Evolutionary conservation across 2,329 filamentous ascomycete species (phyloP).

Genomic region (Salinomyces thailandicus): DNA sequence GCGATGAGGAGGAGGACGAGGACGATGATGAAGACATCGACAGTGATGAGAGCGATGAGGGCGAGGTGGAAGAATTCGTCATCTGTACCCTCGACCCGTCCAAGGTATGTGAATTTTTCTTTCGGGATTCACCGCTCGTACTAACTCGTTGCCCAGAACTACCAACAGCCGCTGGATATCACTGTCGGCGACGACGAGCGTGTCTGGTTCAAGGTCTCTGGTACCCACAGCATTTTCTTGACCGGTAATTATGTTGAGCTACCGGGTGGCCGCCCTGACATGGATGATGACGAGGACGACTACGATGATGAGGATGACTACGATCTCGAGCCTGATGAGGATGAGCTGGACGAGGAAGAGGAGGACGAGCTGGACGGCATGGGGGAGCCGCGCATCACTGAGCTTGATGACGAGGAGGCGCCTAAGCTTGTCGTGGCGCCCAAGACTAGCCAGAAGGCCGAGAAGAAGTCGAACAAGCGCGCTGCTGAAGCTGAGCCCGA

Average conservation of each 20-base stretch:
- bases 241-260: conserved; percentile 91
- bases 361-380: conserved; percentile 48
- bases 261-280: conserved; percentile 50
- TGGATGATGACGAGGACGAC: conserved; percentile 51
- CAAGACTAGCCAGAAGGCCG: conserved; percentile 58
- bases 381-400: conserved; percentile 69
- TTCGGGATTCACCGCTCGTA: too few species aligned
- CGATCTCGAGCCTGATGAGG: conserved; percentile 60
- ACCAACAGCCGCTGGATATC: conserved; percentile 91
- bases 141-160: conserved; percentile 53
- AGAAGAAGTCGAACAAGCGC: conserved; percentile 66
- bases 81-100: conserved; percentile 91
- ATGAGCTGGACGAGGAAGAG: conserved; percentile 21
- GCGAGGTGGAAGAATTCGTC: conserved; percentile 77
- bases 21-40: conserved; percentile 39
- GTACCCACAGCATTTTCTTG: conserved; percentile 81
- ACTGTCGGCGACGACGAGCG: conserved; percentile 80
- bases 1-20: conserved; percentile 41
- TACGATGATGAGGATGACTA: conserved; percentile 52
- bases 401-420: conserved; percentile 64
- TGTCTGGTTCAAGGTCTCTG: conserved; percentile 83
- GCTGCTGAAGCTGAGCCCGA: conserved; percentile 48
- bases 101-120: too few species aligned
- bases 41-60: conserved; percentile 51
- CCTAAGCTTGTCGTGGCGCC: conserved; percentile 44